Percentiles rank a stretch among this genome's conserved stretches.
These are phyloP conservation scores for Dryas alaskensis DNA, from an alignment of 306 rosid genomes.

Conservation along the genomic window DNA sequence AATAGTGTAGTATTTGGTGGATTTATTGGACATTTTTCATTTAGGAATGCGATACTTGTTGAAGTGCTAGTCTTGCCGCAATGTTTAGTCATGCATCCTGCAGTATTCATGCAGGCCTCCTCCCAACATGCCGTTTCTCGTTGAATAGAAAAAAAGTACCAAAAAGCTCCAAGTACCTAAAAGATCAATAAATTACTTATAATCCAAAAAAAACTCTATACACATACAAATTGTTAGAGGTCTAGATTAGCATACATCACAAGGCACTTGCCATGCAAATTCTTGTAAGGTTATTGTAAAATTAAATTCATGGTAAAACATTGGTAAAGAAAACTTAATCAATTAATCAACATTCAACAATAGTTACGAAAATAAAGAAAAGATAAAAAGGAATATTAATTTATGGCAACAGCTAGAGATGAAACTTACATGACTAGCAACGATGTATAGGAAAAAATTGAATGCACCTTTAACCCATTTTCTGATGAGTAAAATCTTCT, in stretches of 20 bases:
- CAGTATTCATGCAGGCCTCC: not conserved
- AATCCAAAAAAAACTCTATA: too few relatives aligned
- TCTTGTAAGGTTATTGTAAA: too few relatives aligned
- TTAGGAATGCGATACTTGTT: not conserved
- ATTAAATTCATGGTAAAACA: too few relatives aligned
- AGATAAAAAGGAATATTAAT: not conserved
- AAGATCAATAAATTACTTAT: not conserved
- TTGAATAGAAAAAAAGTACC: conserved; percentile 18
- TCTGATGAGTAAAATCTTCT: not conserved
- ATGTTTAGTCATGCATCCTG: not conserved
- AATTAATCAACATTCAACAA: too few relatives aligned
- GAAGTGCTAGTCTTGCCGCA: not conserved
- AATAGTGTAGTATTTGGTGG: not conserved
- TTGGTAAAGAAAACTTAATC: too few relatives aligned
- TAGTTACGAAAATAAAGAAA: not conserved
- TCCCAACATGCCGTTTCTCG: conserved; percentile 9
- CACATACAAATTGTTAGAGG: too few relatives aligned
- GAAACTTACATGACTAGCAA: conserved; percentile 26
- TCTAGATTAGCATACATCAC: too few relatives aligned
- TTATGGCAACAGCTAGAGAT: not conserved
- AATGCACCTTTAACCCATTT: conserved; percentile 9
- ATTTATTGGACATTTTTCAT: not conserved
- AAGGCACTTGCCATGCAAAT: too few relatives aligned
- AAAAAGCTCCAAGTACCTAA: conserved; percentile 21
- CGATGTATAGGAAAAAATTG: conserved; percentile 20